Percentiles rank a stretch among this genome's conserved stretches.
Evolutionary conservation across 176 grass and related monocot genomes (phyloP).

Genomic region (Elymus sibiricus): DNA sequence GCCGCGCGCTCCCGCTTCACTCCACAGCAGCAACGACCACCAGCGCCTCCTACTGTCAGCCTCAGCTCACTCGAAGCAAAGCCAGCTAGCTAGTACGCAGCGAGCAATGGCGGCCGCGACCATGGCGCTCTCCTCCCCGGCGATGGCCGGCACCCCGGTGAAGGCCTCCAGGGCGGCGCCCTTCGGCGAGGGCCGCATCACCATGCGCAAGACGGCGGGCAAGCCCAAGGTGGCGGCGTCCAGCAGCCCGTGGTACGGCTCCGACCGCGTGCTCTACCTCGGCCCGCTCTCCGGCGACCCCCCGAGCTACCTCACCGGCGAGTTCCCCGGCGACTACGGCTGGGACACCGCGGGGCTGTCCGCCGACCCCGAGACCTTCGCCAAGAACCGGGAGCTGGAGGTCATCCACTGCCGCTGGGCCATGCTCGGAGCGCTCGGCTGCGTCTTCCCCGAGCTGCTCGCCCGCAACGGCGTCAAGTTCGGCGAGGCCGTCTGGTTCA

Average conservation of each 20-base stretch:
- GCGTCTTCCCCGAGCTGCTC: slow-evolving; percentile 73
- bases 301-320: slow-evolving; percentile 53
- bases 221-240: slow-evolving; percentile 44
- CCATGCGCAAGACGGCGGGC: slow-evolving; percentile 60
- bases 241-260: slow-evolving; percentile 59
- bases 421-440: slow-evolving; percentile 70
- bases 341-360: slow-evolving; percentile 55
- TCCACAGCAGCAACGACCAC: slow-evolving; percentile 3
- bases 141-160: slow-evolving; percentile 36
- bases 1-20: not conserved
- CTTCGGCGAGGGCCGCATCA: slow-evolving; percentile 54
- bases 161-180: slow-evolving; percentile 3
- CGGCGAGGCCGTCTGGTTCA: slow-evolving; percentile 89
- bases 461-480: slow-evolving; percentile 67
- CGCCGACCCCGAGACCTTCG: slow-evolving; percentile 65
- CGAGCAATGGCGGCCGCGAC: not conserved
- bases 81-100: not conserved
- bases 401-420: slow-evolving; percentile 69
- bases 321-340: slow-evolving; percentile 71
- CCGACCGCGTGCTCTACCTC: slow-evolving; percentile 54
- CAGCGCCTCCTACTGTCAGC: not conserved
- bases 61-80: not conserved
- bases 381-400: slow-evolving; percentile 78
- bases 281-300: slow-evolving; percentile 52
- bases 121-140: slow-evolving; percentile 40